These are phyloP conservation scores for Prototheca cutis DNA, from an alignment of 163 green algal genomes.

Conservation along the genomic window DNA sequence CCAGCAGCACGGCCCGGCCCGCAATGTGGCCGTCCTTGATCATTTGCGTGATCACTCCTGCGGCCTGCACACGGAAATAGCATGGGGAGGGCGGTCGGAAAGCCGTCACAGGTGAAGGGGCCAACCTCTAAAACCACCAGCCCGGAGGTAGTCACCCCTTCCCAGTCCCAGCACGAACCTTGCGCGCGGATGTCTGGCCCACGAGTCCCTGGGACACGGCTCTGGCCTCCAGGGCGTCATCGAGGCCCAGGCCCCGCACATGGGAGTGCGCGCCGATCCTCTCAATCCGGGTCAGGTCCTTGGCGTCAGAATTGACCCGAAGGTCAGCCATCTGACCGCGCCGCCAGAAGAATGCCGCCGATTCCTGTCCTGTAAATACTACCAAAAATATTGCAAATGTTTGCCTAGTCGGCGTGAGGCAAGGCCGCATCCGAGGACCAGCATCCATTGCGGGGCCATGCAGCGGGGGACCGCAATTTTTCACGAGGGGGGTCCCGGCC, in stretches of 20 bases:
- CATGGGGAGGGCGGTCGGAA: too few species aligned
- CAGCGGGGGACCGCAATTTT: too few species aligned
- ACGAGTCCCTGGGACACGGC: constrained; percentile 95
- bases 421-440: too few species aligned
- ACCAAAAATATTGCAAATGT: too few species aligned
- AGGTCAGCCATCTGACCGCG: constrained; percentile 51
- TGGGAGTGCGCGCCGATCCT: constrained; percentile 95
- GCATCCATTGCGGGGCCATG: too few species aligned
- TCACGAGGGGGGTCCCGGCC: too few species aligned
- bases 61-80: constrained; percentile 72
- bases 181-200: constrained; percentile 78
- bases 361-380: too few species aligned
- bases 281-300: constrained; percentile 92
- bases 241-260: constrained; percentile 90
- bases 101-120: too few species aligned
- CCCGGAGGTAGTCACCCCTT: not conserved
- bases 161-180: constrained; percentile 42
- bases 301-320: constrained; percentile 45
- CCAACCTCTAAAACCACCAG: not conserved
- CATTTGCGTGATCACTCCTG: constrained; percentile 92
- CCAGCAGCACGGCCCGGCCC: constrained; percentile 86
- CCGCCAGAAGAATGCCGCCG: too few species aligned
- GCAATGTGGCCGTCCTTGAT: constrained; percentile 95
- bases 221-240: constrained; percentile 86
- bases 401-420: too few species aligned